These are phyloP conservation scores for Rhodofomes roseus DNA, from an alignment of 1,284 basidiomycete species.

Conservation along the genomic window DNA sequence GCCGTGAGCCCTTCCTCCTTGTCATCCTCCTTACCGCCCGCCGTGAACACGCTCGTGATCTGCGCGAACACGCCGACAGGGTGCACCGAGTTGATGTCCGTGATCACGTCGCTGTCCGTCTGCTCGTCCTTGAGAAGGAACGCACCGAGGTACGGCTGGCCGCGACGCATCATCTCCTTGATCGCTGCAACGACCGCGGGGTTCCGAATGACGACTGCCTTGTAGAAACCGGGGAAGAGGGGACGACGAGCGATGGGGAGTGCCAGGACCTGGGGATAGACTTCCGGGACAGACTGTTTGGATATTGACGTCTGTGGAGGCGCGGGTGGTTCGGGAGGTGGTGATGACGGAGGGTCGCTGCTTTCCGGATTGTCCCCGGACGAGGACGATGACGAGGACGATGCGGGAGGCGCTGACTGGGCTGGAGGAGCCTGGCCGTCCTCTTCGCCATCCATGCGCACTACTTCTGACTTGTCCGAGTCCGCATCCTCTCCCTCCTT, in stretches of 20 bases:
- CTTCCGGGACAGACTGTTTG: constrained; percentile 80
- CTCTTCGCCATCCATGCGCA: constrained; percentile 22
- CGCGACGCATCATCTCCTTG: constrained; percentile 94
- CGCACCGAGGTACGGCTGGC: constrained; percentile 97
- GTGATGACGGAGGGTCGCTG: constrained; percentile 27
- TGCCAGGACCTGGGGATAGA: constrained; percentile 93
- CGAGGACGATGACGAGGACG: constrained; percentile 24
- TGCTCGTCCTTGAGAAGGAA: constrained; percentile 97
- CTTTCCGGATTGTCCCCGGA: constrained; percentile 29
- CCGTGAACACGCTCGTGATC: constrained; percentile 87
- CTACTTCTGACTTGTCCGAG: constrained; percentile 12
- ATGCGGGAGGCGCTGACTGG: constrained; percentile 24
- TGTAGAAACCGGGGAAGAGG: constrained; percentile 98
- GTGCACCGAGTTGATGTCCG: constrained; percentile 86
- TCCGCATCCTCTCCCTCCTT: constrained; percentile 12
- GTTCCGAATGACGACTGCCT: constrained; percentile 90
- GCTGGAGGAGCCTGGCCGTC: constrained; percentile 24
- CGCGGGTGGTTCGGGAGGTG: constrained; percentile 32
- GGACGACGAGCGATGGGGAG: constrained; percentile 95
- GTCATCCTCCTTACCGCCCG: constrained; percentile 54
- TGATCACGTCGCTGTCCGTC: constrained; percentile 91
- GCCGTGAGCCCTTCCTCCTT: constrained; percentile 89
- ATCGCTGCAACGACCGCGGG: constrained; percentile 92
- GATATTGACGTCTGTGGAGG: constrained; percentile 58
- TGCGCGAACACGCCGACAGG: constrained; percentile 96